phyloP scores from a whole-genome alignment of 129 eudicot genomes.

The Sambucus nigra region DNA sequence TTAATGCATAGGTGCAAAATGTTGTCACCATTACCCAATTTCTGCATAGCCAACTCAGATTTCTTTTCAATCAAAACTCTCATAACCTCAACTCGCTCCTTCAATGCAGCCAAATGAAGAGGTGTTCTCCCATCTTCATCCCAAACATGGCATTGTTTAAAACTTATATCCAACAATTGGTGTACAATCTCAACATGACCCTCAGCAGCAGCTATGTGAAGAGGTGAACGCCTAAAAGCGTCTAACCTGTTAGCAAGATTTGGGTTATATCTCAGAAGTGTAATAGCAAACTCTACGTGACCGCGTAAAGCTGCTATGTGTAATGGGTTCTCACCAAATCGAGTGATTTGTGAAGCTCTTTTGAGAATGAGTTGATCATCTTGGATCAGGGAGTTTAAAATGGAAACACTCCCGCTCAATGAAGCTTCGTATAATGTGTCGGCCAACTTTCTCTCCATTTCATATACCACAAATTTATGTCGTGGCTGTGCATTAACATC shows the following conservation, averaged over 20 bases:
- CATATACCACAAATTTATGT: too few species aligned
- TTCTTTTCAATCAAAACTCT: not conserved
- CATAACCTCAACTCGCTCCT: constrained; percentile 9
- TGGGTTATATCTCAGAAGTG: constrained; percentile 1
- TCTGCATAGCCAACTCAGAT: constrained; percentile 4
- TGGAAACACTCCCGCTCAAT: too few species aligned
- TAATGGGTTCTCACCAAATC: too few species aligned
- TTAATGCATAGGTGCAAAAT: constrained; percentile 23
- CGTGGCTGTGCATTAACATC: too few species aligned
- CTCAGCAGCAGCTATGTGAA: constrained; percentile 19
- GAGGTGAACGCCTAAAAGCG: not conserved
- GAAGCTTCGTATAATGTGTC: too few species aligned
- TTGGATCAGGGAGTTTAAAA: too few species aligned
- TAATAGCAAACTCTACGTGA: constrained; percentile 5
- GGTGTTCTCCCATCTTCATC: constrained; percentile 17
- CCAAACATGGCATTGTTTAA: constrained; percentile 4
- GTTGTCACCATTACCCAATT: constrained; percentile 2
- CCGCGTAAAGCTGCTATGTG: constrained; percentile 15
- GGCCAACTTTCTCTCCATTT: too few species aligned
- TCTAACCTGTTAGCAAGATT: constrained; percentile 4
- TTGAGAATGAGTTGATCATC: too few species aligned
- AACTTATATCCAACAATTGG: not conserved
- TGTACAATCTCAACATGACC: constrained; percentile 12
- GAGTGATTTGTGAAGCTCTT: too few species aligned
- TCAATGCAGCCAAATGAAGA: constrained; percentile 19